A percentile compares a stretch with the other conserved stretches of the same genome.
Conservation (phyloP, 2,329 filamentous ascomycete genomes). For the Pseudogymnoascus sp. region DNA sequence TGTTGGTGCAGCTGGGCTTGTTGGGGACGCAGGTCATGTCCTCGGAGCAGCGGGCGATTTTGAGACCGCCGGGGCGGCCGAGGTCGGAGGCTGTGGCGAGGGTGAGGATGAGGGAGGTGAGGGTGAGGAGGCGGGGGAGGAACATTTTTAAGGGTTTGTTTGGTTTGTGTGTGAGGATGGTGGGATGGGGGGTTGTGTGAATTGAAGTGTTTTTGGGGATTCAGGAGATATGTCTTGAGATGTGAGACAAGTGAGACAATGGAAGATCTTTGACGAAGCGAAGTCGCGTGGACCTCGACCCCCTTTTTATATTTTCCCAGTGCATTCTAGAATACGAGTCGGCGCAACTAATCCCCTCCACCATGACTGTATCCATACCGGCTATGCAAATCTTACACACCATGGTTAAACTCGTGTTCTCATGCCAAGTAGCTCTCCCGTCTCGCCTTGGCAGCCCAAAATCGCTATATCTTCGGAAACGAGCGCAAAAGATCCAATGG, state of each 20-base stretch:
- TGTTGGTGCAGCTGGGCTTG: conserved; percentile 31
- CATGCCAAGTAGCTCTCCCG: neutral
- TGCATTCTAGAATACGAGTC: neutral
- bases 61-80: conserved; percentile 26
- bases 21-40: conserved; percentile 46
- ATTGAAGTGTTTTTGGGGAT: neutral
- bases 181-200: neutral
- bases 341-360: neutral
- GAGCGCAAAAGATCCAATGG: neutral
- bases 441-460: neutral
- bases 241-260: neutral
- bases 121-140: neutral
- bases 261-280: neutral
- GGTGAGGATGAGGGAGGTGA: neutral
- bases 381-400: neutral
- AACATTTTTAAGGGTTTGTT: neutral
- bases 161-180: too few relatives aligned
- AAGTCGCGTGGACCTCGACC: neutral
- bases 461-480: neutral
- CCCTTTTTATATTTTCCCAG: neutral
- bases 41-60: conserved; percentile 44
- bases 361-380: neutral
- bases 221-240: neutral
- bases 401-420: neutral
- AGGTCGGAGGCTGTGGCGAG: neutral